Base-by-base conservation (phyloP, 352 stramenopile species). In the Phytophthora pseudosyringae region DNA sequence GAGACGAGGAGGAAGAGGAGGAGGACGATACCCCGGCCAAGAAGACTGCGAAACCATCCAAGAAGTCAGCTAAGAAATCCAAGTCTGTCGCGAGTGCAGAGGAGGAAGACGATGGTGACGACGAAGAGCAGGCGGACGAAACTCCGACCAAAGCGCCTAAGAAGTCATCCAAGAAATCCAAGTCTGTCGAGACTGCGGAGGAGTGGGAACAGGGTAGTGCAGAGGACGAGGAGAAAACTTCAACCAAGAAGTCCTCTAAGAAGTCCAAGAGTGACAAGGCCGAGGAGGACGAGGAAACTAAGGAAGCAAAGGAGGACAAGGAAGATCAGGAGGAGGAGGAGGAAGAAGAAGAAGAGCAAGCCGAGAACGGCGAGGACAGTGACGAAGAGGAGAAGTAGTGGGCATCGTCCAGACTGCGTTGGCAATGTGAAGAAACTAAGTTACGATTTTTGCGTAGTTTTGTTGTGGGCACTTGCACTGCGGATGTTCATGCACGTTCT, bases 351-450 rank as follows among this genome's bases (percentile, higher is more conserved):
- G 32, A 65, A 39, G 32, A 70, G 36, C 39, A 59, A 25, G 28
- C 62, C 9, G 53, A 66, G 28, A 59, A 48, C 28, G 47, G 40
- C 25, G 35, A 57, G 4, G 28, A 65, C 9, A 59, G 61, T 36
- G 46, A 58, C 3, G 43, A 57, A 12, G 36, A 66, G 8, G 41
- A 56, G 29, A 40, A 52, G 10, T 56, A 71, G 25, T 50, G 21
- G 13, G 40, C 31, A 8, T 7, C 3, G 21, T 4, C 5, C 6
- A 5, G 7, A 15, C 28, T 60, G 59, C 55, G 48, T 59, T 52
- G 39, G 16, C 46, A 53, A 32, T 58, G 44, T 64, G 60, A 63
- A 59, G 46, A 31, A 61, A 61, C 33, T 70, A 70, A 43, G 47
- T 41, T 64, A 69, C 52, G 16, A 47, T 18, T 61, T 61, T 41